Evolutionary conservation across 1,139 yeast species (phyloP).

Genomic region (Pichia norvegensis): DNA sequence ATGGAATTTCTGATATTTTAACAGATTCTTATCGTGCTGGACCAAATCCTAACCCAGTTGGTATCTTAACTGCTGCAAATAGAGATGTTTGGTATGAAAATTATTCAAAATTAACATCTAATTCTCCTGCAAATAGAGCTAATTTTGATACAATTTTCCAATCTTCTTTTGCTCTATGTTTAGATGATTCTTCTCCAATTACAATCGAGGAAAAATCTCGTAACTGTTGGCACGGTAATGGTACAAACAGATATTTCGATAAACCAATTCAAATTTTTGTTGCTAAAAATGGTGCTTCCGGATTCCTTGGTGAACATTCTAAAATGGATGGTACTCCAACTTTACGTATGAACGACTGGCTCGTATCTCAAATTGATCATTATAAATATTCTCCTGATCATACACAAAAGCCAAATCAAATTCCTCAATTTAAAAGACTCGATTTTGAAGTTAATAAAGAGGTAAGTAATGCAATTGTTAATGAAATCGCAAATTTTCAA

Average conservation of each 20-base stretch:
- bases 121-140: constrained; percentile 36
- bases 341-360: constrained; percentile 73
- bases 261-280: constrained; percentile 85
- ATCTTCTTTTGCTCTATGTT: constrained; percentile 71
- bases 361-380: constrained; percentile 39
- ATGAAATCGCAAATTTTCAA: constrained; percentile 42
- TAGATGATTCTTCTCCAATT: constrained; percentile 64
- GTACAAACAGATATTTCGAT: constrained; percentile 83
- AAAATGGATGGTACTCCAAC: constrained; percentile 99
- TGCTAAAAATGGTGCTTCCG: constrained; percentile 78
- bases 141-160: constrained; percentile 66
- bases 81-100: constrained; percentile 74
- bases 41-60: constrained; percentile 45
- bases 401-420: background rate
- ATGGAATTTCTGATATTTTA: constrained; percentile 53
- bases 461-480: constrained; percentile 44
- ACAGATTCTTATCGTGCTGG: constrained; percentile 37
- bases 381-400: constrained; percentile 22
- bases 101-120: constrained; percentile 47
- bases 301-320: constrained; percentile 94
- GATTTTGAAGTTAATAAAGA: constrained; percentile 46
- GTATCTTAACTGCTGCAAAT: constrained; percentile 75
- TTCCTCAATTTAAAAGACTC: constrained; percentile 28
- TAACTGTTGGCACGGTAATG: constrained; percentile 93
- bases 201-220: constrained; percentile 82